Evolutionary conservation across 768 basidiomycete genomes (phyloP).

Genomic region (Hirschioporus abietinus): DNA sequence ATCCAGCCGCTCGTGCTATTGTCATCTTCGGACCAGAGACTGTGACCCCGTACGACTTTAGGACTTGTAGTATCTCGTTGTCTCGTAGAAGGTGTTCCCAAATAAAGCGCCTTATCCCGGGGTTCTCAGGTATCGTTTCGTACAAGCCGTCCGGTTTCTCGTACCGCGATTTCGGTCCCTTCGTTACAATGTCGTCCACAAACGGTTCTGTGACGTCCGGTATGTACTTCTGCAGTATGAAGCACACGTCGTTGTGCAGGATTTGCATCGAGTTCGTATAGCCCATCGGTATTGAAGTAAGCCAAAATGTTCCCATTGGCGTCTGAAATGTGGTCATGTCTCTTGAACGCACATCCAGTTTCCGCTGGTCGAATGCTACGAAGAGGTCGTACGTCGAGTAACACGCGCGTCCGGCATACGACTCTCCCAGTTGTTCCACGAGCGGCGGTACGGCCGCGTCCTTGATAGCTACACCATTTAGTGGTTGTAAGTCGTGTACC

Average conservation of each 20-base stretch:
- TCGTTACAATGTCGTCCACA: slow-evolving; percentile 34
- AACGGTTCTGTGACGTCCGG: slow-evolving; percentile 31
- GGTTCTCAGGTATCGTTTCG: slow-evolving; percentile 33
- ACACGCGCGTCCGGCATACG: slow-evolving; percentile 29
- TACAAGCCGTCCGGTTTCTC: slow-evolving; percentile 20
- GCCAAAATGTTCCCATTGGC: slow-evolving; percentile 26
- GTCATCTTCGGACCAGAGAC: slow-evolving; percentile 32
- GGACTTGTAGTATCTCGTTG: slow-evolving; percentile 30
- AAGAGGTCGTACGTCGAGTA: slow-evolving; percentile 25
- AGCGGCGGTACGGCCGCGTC: slow-evolving; percentile 30
- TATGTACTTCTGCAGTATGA: slow-evolving; percentile 35
- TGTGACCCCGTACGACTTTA: slow-evolving; percentile 32
- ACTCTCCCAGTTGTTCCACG: slow-evolving; percentile 27
- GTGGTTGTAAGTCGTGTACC: slow-evolving; percentile 32
- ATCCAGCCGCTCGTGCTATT: slow-evolving; percentile 22
- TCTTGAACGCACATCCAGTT: slow-evolving; percentile 22
- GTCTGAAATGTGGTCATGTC: slow-evolving; percentile 39
- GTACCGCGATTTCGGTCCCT: slow-evolving; percentile 29
- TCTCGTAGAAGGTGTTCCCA: slow-evolving; percentile 34
- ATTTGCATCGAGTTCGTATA: slow-evolving; percentile 36
- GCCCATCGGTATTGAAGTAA: slow-evolving; percentile 34
- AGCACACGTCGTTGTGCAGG: slow-evolving; percentile 33
- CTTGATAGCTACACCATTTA: slow-evolving; percentile 33
- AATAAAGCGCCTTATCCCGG: slow-evolving; percentile 30
- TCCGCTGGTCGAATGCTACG: slow-evolving; percentile 31